phyloP scores from a whole-genome alignment of 2,329 filamentous ascomycete species.

The Aspergillus sp. region DNA sequence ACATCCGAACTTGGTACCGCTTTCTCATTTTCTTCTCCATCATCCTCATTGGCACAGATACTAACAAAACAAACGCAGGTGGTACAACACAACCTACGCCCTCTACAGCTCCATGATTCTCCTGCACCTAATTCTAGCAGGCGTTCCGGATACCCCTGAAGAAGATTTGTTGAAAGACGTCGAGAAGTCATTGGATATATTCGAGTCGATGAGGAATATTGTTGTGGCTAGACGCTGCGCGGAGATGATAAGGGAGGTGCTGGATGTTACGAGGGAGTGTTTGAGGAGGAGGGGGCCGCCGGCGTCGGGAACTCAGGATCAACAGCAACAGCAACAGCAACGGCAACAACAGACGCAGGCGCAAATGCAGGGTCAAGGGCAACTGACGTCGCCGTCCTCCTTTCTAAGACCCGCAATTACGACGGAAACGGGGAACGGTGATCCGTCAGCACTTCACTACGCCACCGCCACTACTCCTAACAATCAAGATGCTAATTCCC shows the following conservation, averaged over 20 bases:
- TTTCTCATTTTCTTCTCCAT: background rate
- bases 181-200: slow-evolving; percentile 25
- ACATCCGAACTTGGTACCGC: slow-evolving; percentile 23
- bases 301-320: too few species aligned
- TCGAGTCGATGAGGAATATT: slow-evolving; percentile 24
- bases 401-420: too few species aligned
- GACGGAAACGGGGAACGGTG: too few species aligned
- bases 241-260: slow-evolving; percentile 23
- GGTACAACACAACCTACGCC: slow-evolving; percentile 29
- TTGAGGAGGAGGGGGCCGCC: slow-evolving; percentile 4
- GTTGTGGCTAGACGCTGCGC: slow-evolving; percentile 25
- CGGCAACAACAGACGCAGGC: background rate
- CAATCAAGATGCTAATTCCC: too few species aligned
- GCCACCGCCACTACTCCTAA: too few species aligned
- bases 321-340: too few species aligned
- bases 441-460: too few species aligned
- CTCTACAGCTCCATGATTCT: slow-evolving; percentile 29
- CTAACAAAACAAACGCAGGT: slow-evolving; percentile 10
- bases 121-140: slow-evolving; percentile 21
- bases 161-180: slow-evolving; percentile 21
- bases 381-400: too few species aligned
- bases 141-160: slow-evolving; percentile 11
- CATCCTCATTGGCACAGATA: background rate
- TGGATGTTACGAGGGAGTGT: slow-evolving; percentile 18
- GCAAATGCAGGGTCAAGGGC: too few species aligned